Base-by-base conservation (phyloP, 2,329 filamentous ascomycete genomes). In the Cladosporium colombiae region DNA sequence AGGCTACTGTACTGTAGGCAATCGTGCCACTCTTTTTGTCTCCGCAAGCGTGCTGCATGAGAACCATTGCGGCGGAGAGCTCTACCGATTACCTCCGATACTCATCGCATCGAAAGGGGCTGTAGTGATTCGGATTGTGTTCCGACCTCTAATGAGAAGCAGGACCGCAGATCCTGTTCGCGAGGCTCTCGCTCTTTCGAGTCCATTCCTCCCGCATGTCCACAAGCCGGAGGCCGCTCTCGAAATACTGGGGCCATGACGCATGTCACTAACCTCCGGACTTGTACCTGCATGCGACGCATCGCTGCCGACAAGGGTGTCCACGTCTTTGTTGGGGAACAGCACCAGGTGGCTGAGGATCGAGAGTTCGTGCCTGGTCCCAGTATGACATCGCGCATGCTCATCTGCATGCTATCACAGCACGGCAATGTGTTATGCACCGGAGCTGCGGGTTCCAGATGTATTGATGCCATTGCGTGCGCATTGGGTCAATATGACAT, bases 251-350 rank as follows among this genome's bases (percentile, higher is more conserved):
- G 56, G 35, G 56, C 11, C 21, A 46, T 59, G 56, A 59, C 56
- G 56, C 56, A 44, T 29, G 56, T 29, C 23, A 59, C 35, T 23
- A n/a, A 31, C 18, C 25, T 40, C 56, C 56, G 56, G 11, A 23
- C 37, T 10, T 46, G 56, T 59, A 59, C 56, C 56, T 59, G 56
- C 56, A 59, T 59, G 25, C 55, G 55, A 57, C 55, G 55, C 52
- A 55, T 55, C 25, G 50, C 52, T 55, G 31, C 55, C 31, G 55
- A 18, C 21, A 21, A 35, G 55, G 55, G 13, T 37, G 31, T 18
- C 55, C 55, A n/a, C 29, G 55, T 57, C 29, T 33, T 40, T 23
- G 25, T 57, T 40, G 55, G 55, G 29, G 55, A 57, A 57, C 55
- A 25, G 21, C 55, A 40, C 23, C 21, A 59, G 56, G 56, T 59